Base-by-base conservation (phyloP, 2,329 filamentous ascomycete species). In the Berkeleyomyces basicola region DNA sequence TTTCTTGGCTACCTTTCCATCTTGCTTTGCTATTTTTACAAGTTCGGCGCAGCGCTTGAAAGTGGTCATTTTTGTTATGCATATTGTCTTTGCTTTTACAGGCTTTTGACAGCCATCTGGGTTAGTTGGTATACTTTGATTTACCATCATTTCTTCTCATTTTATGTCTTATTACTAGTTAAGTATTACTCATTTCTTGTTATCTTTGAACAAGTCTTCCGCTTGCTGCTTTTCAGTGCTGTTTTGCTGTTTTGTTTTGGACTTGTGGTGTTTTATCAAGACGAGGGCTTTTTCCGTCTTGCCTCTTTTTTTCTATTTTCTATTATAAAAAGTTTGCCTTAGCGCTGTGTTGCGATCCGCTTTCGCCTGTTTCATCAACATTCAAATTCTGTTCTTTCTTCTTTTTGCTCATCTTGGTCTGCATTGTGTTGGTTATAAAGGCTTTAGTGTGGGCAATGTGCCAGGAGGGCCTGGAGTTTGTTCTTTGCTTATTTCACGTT, bases 241-340 rank as follows among this genome's bases (percentile, higher is more conserved):
- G 53, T 62, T 49, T 40, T 46, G 57, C 40, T 59, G 53, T 42
- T 60, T 43, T 58, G 42, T 40, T 23, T 23, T 63, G 46, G 37
- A 37, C 5, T 46, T 46, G 11, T 23, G 57, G 40, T 42, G 31
- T 51, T 61, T 49, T 53, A 11, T 40, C 31, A 16, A 33, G 43
- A 51, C 31, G 11, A 36, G 40, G 47, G 61, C 14, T 44, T 59
- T 49, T 46, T 59, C n/a, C 47, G n/a, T 42, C 42, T 58, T 23
- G 37, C 46, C 16, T 51, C 49, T 47, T 57, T 46, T 7, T 58
- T 58, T 53, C 42, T 53, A 51, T 60, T 61, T 55, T 33, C 37
- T 58, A 60, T 62, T 62, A 39, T 61, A 63, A 64, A 64, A 64
- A 64, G 65, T 61, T 64, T 63, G 49, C 57, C 61, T 61, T 47